phyloP scores from a whole-genome alignment of 2,329 filamentous ascomycete genomes.

The Furcasterigmium furcatum region DNA sequence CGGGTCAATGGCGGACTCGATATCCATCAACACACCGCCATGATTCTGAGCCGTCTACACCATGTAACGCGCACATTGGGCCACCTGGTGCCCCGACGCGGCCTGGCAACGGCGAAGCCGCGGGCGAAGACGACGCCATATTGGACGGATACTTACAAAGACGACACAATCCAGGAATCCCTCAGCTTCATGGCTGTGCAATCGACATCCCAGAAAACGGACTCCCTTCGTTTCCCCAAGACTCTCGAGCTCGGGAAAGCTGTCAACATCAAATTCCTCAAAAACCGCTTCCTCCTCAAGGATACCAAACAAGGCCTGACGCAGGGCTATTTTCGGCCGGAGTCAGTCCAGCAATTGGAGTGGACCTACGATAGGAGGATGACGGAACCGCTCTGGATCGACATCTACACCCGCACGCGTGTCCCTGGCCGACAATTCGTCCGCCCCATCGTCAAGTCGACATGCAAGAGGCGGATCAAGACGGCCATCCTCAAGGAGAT shows the following conservation, averaged over 20 bases:
- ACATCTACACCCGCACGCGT: background rate
- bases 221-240: no score
- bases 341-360: background rate
- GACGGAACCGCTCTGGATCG: background rate
- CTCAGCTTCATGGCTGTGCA: no score
- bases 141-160: no score
- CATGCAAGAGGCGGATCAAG: background rate
- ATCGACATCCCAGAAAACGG: no score
- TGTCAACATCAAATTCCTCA: no score
- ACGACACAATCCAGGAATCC: no score
- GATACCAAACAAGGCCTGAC: slow-evolving; percentile 66
- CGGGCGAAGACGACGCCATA: no score
- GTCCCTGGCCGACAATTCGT: background rate
- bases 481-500: slow-evolving; percentile 2
- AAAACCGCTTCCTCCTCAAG: slow-evolving; percentile 97
- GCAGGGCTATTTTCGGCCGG: background rate
- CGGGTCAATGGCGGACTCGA: no score
- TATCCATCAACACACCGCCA: background rate
- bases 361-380: background rate
- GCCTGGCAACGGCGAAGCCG: slow-evolving; percentile 76
- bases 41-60: background rate
- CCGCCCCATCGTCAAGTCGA: background rate
- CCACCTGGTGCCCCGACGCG: background rate
- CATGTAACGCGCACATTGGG: background rate
- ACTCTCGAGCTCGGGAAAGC: no score